Conservation (phyloP, 345 rosid species). For the Tarenaya hassleriana region DNA sequence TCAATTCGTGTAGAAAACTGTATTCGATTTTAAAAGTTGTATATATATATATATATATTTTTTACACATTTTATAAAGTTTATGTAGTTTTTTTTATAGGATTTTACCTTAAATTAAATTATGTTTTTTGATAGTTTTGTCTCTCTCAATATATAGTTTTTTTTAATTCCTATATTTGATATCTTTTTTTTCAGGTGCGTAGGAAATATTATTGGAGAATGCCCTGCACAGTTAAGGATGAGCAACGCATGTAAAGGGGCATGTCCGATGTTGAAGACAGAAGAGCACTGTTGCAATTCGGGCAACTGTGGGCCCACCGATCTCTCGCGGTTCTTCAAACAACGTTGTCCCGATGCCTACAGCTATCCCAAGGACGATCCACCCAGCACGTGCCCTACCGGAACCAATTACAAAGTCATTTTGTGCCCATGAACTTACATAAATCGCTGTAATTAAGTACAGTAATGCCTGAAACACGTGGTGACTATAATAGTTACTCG, state of each 20-base stretch:
- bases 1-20: no score
- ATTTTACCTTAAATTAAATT: no score
- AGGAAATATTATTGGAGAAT: constrained; percentile 31
- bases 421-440: constrained; percentile 28
- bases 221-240: constrained; percentile 33
- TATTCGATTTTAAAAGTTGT: no score
- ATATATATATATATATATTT: constrained; percentile 22
- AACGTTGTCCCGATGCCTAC: constrained; percentile 49
- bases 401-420: constrained; percentile 28
- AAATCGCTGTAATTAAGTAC: no score
- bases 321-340: constrained; percentile 40
- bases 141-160: no score
- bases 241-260: constrained; percentile 43
- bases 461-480: no score
- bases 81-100: no score
- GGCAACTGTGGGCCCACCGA: constrained; percentile 38
- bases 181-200: no score
- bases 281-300: constrained; percentile 39
- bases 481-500: no score
- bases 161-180: no score
- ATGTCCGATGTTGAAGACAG: constrained; percentile 34
- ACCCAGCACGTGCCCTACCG: constrained; percentile 25
- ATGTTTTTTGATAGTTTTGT: no score
- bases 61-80: no score
- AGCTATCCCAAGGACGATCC: constrained; percentile 50